A percentile compares a stretch with the other conserved stretches of the same genome.
Conservation (phyloP, 2,329 filamentous ascomycete genomes). For the Zopfia rhizophila region DNA sequence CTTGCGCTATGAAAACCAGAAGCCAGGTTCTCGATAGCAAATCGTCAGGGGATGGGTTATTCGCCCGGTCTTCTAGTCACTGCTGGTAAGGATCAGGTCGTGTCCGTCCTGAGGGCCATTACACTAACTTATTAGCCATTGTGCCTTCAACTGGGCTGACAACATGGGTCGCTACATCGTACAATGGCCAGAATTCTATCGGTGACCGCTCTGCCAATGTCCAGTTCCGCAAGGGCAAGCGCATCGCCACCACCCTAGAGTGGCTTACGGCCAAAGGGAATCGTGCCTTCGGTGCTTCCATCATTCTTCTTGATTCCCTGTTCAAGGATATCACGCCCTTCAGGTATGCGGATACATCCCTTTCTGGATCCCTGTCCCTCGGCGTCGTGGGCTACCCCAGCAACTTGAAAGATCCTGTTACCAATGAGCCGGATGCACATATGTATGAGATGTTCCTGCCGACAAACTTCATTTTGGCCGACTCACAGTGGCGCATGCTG, state of each 20-base stretch:
- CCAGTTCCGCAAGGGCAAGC: conserved; percentile 27
- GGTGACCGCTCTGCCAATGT: conserved; percentile 19
- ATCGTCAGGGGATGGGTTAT: background rate
- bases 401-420: conserved; percentile 27
- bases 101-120: background rate
- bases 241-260: conserved; percentile 25
- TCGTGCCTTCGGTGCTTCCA: conserved; percentile 22
- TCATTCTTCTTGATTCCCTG: conserved; percentile 28
- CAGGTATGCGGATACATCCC: conserved; percentile 27
- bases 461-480: conserved; percentile 32
- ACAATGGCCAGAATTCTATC: conserved; percentile 27
- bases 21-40: conserved; percentile 13
- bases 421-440: conserved; percentile 36
- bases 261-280: conserved; percentile 25
- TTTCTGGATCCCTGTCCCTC: conserved; percentile 20
- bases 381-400: conserved; percentile 51
- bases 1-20: conserved; percentile 27
- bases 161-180: conserved; percentile 1
- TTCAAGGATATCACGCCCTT: conserved; percentile 30
- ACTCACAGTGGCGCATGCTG: conserved; percentile 36
- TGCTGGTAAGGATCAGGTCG: background rate
- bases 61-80: background rate
- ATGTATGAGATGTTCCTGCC: conserved; percentile 47
- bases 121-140: background rate
- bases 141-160: background rate